Base-by-base conservation (phyloP, 768 basidiomycete species). In the Myochromella boudieri region DNA sequence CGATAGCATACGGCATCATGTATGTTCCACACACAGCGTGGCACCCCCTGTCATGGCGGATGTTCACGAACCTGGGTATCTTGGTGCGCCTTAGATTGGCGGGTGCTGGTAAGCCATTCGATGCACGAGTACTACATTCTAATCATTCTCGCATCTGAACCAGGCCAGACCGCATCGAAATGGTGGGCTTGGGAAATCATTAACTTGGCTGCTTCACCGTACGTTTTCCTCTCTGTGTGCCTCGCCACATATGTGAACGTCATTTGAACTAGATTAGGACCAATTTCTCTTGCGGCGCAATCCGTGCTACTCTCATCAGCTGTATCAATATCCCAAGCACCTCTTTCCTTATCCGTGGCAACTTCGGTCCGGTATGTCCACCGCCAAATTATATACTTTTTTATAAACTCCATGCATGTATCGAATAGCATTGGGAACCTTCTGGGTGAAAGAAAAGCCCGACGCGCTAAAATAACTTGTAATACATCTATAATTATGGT, bases 111-210 rank as follows among this genome's bases (percentile, higher is more conserved):
- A 44, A 38, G 75, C 11, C 15, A 15, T 8, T 28, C 49, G 26
- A n/a, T n/a, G 22, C 22, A 15, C n/a, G 15, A 10, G 46, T 11
- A 10, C 39, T n/a, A 14, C 24, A n/a, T 42, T 15, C 21, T 27
- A 18, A 18, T 25, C 11, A 3, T 37, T n/a, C 10, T 6, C n/a
- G 18, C 33, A 31, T 46, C 32, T 51, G n/a, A n/a, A n/a, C n/a
- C n/a, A 76, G 83, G 83, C 0, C 91, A 93, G 63, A 85, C 81
- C 3, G 91, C 90, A 1, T 84, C 82, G 3, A 95, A 97, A 65
- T 98, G 95, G 95, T 97, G 95, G 93, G 85, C 87, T 29, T 95
- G 95, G 95, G 94, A 97, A 66, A 76, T 92, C 6, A 66, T 88
- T 26, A 84, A 83, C 18, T 68, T 81, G 1, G 76, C 72, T 4